phyloP scores from a whole-genome alignment of 2,329 filamentous ascomycete species.

The Cercospora canescens region DNA sequence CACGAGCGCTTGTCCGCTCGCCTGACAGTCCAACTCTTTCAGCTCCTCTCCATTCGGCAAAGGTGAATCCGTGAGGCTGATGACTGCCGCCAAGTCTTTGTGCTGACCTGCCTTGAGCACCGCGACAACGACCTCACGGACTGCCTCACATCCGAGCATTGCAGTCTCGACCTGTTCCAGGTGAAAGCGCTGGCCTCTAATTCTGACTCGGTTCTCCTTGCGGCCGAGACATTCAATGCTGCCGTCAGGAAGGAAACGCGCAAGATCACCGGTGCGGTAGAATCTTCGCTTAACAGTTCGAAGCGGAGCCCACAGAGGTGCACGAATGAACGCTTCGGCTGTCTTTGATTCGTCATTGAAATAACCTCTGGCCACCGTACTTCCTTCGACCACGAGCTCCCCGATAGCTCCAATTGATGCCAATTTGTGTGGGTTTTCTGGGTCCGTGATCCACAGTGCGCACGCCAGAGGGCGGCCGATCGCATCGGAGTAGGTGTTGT shows the following conservation, averaged over 20 bases:
- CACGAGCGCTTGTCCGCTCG: background rate
- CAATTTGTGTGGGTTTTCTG: background rate
- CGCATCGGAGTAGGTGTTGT: constrained; percentile 21
- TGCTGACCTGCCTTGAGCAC: background rate
- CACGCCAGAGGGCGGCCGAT: constrained; percentile 35
- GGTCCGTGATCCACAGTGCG: background rate
- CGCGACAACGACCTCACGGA: background rate
- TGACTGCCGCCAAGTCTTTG: background rate
- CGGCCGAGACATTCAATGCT: background rate
- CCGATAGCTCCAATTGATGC: background rate
- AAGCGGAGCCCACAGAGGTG: constrained; percentile 2
- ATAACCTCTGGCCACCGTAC: constrained; percentile 9
- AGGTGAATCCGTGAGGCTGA: background rate
- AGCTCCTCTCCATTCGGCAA: background rate
- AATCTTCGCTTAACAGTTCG: background rate
- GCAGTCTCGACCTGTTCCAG: background rate
- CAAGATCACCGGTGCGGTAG: constrained; percentile 15
- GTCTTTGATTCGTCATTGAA: constrained; percentile 23
- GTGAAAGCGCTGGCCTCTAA: constrained; percentile 2
- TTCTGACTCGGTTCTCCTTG: background rate
- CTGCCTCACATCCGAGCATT: background rate
- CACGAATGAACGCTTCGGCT: constrained; percentile 31
- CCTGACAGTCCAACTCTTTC: background rate
- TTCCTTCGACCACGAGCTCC: constrained; percentile 11
- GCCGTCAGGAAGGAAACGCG: constrained; percentile 1